Evolutionary conservation across 768 basidiomycete species (phyloP), one percentile per base, ranked within the genome.

Genomic region (Pleurotus ostreatus): DNA sequence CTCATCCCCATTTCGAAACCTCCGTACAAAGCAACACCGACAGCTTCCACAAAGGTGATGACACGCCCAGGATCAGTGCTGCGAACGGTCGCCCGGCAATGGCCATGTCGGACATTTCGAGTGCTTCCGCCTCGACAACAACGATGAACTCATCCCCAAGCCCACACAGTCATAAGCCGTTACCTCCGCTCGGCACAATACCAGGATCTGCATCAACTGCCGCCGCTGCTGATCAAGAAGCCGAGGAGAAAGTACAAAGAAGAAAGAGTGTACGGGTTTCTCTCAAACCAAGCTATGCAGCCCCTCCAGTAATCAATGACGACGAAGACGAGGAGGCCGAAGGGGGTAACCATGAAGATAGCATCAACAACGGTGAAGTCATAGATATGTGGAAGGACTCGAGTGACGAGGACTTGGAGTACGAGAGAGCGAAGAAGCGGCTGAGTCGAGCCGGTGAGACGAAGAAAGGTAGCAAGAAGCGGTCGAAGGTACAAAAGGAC

Each of bases 261-360:
- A 67, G 79, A 61, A 92, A 92, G 70, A 90, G 88, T 63, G 91
- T 93, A 34, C 75, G 91, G 5, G 85, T 93, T 51, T 89, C 87
- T 25, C 68, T 92, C 38, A 78, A 84, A 44, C 91, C 91, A 8
- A 89, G 87, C 34, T 90, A 87, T 66, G 87, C 87, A 5, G 71
- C 83, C 0, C 79, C 89, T 1, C 88, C 89, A 6, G 87, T 86
- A 39, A 84, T 83, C 38, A 66, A 79, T 46, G 80, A 81, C 22
- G 78, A 86, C 55, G 79, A 82, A 5, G 76, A 70, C 18, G 68
- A 70, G 23, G 67, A 69, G 26, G 64, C 61, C 44, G 58, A 57
- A n/a, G 58, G 65, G 60, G 61, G 60, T 51, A 46, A 43, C 2
- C 54, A 57, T 56, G 45, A 5, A 26, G 43, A 11, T 61, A 43